Base-by-base conservation (phyloP, 805 yeast species). In the Yamadazyma sp. region DNA sequence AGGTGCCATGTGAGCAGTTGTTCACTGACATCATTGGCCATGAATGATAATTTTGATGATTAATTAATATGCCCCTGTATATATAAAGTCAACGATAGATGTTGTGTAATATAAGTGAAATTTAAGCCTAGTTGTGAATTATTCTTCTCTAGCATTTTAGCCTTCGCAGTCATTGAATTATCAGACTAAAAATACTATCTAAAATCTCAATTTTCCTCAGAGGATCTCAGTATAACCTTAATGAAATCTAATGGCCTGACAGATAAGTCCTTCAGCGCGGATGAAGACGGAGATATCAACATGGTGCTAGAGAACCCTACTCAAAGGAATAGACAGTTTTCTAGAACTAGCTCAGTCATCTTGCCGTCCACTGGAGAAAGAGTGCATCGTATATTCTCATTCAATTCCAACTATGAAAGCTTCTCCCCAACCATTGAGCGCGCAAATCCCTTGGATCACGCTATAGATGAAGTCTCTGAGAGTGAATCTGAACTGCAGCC, bases 1-100 rank as follows among this genome's bases (percentile, higher is more conserved):
- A 73, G 9, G 91, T 93, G 23, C 95, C 90, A 11, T 83, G 95
- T 55, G 79, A 81, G 36, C 70, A 80, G 48, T 62, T 91, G 32
- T 91, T 93, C 55, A 66, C 73, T 40, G 87, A 89, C 29, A 78
- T 88, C 30, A 78, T 93, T 45, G 89, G 88, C 10, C 38, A 26
- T 15, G 22, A 28, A 24, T 17, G 23, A 7, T n/a, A 10, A 10
- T 10, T 20, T 15, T 20, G 15, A 30, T 19, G 19, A 10, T 8
- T 20, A 20, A 20, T 20, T 20, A 16, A 11, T 25, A 25, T n/a
- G n/a, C n/a, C n/a, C 24, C 3, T 17, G 20, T 32, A 32, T 21
- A n/a, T 32, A 32, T 17, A 18, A 25, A 12, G 23, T 32, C 18
- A 28, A 30, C 33, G 33, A 30, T 25, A n/a, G n/a, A n/a, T n/a